These are phyloP conservation scores for Rhodotorula sp. DNA, from an alignment of 1,284 basidiomycete species.

Conservation along the genomic window DNA sequence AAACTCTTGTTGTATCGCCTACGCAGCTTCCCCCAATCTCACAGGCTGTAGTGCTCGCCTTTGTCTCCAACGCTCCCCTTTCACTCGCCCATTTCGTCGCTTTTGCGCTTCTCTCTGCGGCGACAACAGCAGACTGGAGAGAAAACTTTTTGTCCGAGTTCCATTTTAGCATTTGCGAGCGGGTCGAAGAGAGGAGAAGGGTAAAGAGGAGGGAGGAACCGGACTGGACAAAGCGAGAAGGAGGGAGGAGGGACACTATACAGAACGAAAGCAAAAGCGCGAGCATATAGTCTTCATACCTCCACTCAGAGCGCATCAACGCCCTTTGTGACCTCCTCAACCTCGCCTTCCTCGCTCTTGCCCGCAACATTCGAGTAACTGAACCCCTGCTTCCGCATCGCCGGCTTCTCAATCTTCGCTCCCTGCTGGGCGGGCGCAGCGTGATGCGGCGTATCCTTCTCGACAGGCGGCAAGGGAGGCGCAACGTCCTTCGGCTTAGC, in stretches of 20 bases:
- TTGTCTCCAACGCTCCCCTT: not conserved
- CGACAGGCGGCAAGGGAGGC: conserved; percentile 15
- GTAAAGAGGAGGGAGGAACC: not conserved
- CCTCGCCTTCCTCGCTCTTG: conserved; percentile 1
- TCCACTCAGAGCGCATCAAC: not conserved
- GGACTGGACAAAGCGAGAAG: no score
- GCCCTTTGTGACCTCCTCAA: conserved; percentile 5
- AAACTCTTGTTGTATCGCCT: not conserved
- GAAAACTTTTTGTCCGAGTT: not conserved
- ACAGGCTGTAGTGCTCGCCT: not conserved
- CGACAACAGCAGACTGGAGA: no score
- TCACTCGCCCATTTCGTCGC: no score
- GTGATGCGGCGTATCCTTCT: conserved; percentile 15
- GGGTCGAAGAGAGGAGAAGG: not conserved
- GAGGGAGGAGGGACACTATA: no score
- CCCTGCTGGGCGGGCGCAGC: not conserved
- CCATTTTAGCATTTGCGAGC: not conserved
- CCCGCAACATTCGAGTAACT: conserved; percentile 9
- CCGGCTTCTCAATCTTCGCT: not conserved
- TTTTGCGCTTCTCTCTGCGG: no score
- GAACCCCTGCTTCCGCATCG: conserved; percentile 13
- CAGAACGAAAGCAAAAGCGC: not conserved
- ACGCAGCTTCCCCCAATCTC: not conserved
- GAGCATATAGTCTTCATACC: not conserved
- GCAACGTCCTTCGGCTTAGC: not conserved